A percentile compares a stretch with the other conserved stretches of the same genome.
phyloP scores from a whole-genome alignment of 108 stramenopile species.

The Asterionellopsis glacialis region DNA sequence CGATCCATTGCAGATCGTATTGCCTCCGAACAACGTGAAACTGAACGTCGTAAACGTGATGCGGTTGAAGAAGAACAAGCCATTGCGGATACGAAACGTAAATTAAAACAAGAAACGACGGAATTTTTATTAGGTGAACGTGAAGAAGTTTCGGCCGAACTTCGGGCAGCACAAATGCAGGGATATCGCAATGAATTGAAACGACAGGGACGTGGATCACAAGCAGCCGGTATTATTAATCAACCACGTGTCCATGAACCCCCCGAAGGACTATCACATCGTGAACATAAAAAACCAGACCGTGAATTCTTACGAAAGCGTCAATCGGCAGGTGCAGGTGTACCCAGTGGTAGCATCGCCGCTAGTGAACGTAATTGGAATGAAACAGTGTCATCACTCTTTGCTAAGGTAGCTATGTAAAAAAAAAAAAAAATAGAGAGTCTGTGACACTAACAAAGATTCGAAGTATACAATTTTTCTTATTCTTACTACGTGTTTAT shows the following conservation, averaged over 20 bases:
- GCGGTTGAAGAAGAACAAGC: conserved; percentile 69
- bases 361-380: conserved; percentile 82
- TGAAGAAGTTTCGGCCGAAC: conserved; percentile 81
- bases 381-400: conserved; percentile 71
- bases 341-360: conserved; percentile 66
- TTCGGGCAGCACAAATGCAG: conserved; percentile 77
- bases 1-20: conserved; percentile 82
- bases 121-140: conserved; percentile 82
- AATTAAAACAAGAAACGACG: conserved; percentile 78
- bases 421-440: neutral
- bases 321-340: conserved; percentile 80
- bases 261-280: conserved; percentile 43
- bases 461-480: no score
- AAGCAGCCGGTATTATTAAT: conserved; percentile 16
- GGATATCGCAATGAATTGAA: conserved; percentile 84
- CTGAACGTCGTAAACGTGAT: conserved; percentile 67
- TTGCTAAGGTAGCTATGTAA: conserved; percentile 15
- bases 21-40: conserved; percentile 74
- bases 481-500: no score
- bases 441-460: no score
- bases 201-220: conserved; percentile 60
- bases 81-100: conserved; percentile 60
- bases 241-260: conserved; percentile 72
- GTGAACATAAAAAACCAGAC: conserved; percentile 60
- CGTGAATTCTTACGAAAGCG: conserved; percentile 75